phyloP scores from a whole-genome alignment of 2,329 filamentous ascomycete species.

The Phialemoniopsis sp. region DNA sequence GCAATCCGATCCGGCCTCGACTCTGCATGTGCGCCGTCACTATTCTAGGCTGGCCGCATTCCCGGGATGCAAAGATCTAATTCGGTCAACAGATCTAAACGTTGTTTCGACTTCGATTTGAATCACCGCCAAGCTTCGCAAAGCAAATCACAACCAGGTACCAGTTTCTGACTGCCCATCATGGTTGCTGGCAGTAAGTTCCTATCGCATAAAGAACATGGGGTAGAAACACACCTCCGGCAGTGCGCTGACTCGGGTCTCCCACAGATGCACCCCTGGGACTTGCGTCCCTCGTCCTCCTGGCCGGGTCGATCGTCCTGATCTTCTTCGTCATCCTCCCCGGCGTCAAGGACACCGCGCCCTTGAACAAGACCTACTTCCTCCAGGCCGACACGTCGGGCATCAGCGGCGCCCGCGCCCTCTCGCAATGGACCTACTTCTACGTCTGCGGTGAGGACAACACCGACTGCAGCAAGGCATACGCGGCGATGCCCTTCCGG shows the following conservation, averaged over 20 bases:
- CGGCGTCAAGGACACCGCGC: conserved; percentile 42
- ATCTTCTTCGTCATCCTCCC: conserved; percentile 58
- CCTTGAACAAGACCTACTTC: conserved; percentile 77
- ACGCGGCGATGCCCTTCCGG: conserved; percentile 64
- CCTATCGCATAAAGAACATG: background rate
- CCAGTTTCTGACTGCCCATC: background rate
- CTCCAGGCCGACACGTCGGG: conserved; percentile 71
- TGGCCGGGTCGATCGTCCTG: conserved; percentile 46
- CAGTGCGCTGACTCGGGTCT: background rate
- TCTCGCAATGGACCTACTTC: conserved; percentile 89
- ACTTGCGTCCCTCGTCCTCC: conserved; percentile 40
- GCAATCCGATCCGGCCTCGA: too few relatives aligned
- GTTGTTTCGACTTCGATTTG: too few relatives aligned
- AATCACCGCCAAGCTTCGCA: too few relatives aligned
- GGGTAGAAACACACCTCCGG: background rate
- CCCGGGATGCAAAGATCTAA: too few relatives aligned
- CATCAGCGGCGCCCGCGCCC: conserved; percentile 63
- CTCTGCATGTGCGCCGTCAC: too few relatives aligned
- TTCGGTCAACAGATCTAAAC: too few relatives aligned
- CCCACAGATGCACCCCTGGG: conserved; percentile 34
- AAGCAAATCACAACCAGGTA: too few relatives aligned
- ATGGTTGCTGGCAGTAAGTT: conserved; percentile 1
- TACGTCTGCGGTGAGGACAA: conserved; percentile 68
- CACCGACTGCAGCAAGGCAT: conserved; percentile 58
- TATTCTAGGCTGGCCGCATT: too few relatives aligned